Evolutionary conservation across 2,329 filamentous ascomycete genomes (phyloP), one percentile per base, ranked within the genome.

Genomic region (Aspergillus phoenicis): DNA sequence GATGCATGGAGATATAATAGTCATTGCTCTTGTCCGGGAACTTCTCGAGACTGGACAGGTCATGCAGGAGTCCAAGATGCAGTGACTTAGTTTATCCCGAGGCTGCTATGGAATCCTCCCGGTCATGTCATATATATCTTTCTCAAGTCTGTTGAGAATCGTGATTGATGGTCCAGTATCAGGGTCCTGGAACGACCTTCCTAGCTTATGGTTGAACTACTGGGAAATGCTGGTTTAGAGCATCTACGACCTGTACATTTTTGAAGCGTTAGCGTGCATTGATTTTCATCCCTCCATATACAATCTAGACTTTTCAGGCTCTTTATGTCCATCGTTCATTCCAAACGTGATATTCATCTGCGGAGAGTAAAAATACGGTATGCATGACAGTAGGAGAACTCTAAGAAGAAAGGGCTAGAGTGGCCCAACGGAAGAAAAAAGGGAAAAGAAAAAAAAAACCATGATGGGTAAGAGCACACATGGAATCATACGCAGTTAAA

Each of bases 291-390:
- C 51, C 26, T 36, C 13, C 10, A 59, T 24, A 45, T 20, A 59
- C 13, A 22, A 47, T 22, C 10, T 43, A 38, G 33, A 28, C 33
- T 13, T 28, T n/a, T 48, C 15, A 13, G 15, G 48, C 15, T 33
- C 22, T 24, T 59, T 52, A 57, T 59, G 52, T 36, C 54, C 26
- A 57, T 64, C 60, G 60, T 62, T 62, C 59, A 64, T 61, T 64
- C 60, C 61, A 62, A 58, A 65, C 62, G 67, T 66, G 48, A 64
- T 52, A 61, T 58, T 66, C 64, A 66, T 69, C 61, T 64, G 61
- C 55, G 62, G 62, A 66, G 57, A 51, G 55, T 56, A 52, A 60
- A 59, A 66, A 57, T 63, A 63, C 52, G 56, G 51, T 60, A 65
- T 61, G 61, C 59, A 64, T 60, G 62, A 62, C 39, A 41, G 51